Conservation (phyloP, 768 basidiomycete genomes). For the Pleurotus cornucopiae region DNA sequence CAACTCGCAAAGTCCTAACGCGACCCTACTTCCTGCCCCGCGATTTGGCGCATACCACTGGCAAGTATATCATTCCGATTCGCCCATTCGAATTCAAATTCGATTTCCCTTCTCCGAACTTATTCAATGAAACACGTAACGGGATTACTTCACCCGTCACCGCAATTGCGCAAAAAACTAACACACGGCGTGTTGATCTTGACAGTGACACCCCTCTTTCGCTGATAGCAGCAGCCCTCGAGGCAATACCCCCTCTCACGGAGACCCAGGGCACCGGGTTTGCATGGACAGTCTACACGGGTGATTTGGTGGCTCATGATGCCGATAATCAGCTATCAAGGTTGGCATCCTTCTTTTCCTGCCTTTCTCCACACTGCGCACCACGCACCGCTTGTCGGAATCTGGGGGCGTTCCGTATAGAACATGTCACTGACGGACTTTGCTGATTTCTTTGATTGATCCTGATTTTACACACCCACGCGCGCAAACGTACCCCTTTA, state of each 20-base stretch:
- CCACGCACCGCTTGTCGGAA: not conserved
- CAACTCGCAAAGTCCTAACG: slow-evolving; percentile 47
- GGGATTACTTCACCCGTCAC: no score
- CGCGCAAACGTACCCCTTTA: no score
- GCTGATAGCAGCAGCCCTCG: slow-evolving; percentile 52
- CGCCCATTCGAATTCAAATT: not conserved
- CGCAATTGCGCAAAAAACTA: no score
- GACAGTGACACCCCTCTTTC: slow-evolving; percentile 60
- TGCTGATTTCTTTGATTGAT: no score
- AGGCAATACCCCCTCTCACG: slow-evolving; percentile 65
- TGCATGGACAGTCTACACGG: slow-evolving; percentile 64
- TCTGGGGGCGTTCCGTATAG: no score
- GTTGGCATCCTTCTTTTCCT: slow-evolving; percentile 24
- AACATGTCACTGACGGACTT: no score
- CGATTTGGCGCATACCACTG: slow-evolving; percentile 64
- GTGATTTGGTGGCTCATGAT: slow-evolving; percentile 75
- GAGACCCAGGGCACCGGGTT: slow-evolving; percentile 60
- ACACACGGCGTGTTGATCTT: not conserved
- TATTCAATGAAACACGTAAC: not conserved
- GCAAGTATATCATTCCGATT: slow-evolving; percentile 22
- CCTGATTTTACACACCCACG: no score
- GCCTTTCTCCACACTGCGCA: not conserved
- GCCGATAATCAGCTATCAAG: slow-evolving; percentile 58
- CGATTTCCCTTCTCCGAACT: not conserved
- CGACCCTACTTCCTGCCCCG: slow-evolving; percentile 54